Base-by-base conservation (phyloP, 805 yeast genomes). In the Saccharomyces paradoxus region DNA sequence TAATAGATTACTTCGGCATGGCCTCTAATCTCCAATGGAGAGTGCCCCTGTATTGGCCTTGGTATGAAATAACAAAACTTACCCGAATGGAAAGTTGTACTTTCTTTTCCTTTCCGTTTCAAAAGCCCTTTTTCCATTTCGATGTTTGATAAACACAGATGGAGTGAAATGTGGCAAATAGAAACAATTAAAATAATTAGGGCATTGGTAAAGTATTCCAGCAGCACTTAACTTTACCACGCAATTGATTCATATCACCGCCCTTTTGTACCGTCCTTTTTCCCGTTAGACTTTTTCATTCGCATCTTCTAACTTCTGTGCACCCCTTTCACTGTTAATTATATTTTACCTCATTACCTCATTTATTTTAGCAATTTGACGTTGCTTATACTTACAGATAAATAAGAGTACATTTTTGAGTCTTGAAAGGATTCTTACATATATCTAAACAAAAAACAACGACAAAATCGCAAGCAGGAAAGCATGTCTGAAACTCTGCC, bases 401-500 rank as follows among this genome's bases (percentile, higher is more conserved):
- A 17, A 37, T 6, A 37, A 17, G 44, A 17, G 10, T 37, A 17
- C 22, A 21, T 17, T 37, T 37, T 37, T 37, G 22, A 17, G 44
- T 37, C 44, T 37, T 37, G 44, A 37, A 37, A 17, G 44, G 24
- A 17, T 17, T 37, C 17, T 17, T 37, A 37, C 24, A 37, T 37
- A 37, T 2, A 37, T 10, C 17, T 37, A 13, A 14, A 17, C 50
- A 46, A 46, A 49, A 8, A 27, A 28, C 14, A 32, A 48, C 21
- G 17, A 13, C 50, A 37, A 21, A 29, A 29, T 8, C 22, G 12
- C 44, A 37, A 37, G 9, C 44, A 37, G 17, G 12, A 37, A n/a
- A 17, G 44, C 44, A 68, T 69, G 72, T 48, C 66, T 29, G 71
- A 68, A 30, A 54, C 56, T 46, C 58, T 81, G 49, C 86, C 87